A percentile compares a stretch with the other conserved stretches of the same genome.
Evolutionary conservation across 139 green algal genomes (phyloP).

Genomic region (Pleodorina starrii): DNA sequence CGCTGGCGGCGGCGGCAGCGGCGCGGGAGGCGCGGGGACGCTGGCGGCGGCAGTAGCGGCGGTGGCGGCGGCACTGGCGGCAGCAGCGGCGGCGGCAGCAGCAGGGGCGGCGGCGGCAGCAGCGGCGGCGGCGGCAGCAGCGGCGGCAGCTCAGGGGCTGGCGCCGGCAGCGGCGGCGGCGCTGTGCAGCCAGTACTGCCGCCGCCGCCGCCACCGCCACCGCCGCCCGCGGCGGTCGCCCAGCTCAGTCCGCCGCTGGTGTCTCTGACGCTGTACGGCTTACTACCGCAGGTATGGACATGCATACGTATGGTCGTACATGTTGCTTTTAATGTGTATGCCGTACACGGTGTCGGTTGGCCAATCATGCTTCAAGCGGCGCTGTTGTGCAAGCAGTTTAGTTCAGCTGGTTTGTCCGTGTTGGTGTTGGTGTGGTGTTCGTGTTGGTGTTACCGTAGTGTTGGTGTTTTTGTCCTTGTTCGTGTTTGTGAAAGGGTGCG

Average conservation of each 20-base stretch:
- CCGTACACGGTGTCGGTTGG: no score
- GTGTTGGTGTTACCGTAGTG: no score
- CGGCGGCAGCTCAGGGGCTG: not conserved
- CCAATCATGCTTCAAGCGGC: no score
- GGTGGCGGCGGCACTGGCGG: not conserved
- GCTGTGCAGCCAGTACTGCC: no score
- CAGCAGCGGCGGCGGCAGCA: not conserved
- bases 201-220: not conserved
- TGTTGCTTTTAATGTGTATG: no score
- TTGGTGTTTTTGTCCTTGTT: no score
- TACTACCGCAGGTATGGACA: constrained; percentile 25
- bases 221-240: not conserved
- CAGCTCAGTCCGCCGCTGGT: not conserved
- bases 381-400: no score
- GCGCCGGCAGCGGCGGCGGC: not conserved
- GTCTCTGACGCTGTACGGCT: constrained; percentile 23
- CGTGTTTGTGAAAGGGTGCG: not conserved
- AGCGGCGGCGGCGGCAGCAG: not conserved
- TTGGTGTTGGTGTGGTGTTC: no score
- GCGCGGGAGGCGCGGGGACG: not conserved
- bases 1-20: not conserved
- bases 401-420: no score
- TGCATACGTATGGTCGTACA: not conserved
- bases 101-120: not conserved
- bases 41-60: not conserved